phyloP scores from a whole-genome alignment of 2,329 filamentous ascomycete genomes.

The Fusarium coicis region DNA sequence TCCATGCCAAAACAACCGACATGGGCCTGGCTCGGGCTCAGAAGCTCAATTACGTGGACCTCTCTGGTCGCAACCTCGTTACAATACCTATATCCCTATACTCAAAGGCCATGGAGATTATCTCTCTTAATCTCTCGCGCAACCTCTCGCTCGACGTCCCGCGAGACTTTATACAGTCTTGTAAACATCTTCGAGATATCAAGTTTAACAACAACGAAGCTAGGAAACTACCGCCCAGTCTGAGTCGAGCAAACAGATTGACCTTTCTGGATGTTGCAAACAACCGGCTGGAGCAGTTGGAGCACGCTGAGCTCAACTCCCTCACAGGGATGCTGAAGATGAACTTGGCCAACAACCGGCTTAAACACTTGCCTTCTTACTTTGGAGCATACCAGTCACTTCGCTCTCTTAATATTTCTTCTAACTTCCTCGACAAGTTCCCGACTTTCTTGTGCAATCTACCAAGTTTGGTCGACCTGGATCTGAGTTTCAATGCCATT shows the following conservation, averaged over 20 bases:
- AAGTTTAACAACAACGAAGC: conserved; percentile 97
- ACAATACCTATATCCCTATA: conserved; percentile 96
- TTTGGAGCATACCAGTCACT: conserved; percentile 84
- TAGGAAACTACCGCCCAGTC: conserved; percentile 82
- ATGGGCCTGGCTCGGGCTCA: conserved; percentile 83
- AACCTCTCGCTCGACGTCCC: conserved; percentile 94
- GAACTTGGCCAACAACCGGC: conserved; percentile 91
- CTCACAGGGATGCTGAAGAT: conserved; percentile 84
- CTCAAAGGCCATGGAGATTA: conserved; percentile 90
- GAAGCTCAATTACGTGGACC: conserved; percentile 94
- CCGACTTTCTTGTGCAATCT: conserved; percentile 87
- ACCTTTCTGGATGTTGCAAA: conserved; percentile 96
- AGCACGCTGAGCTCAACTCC: conserved; percentile 82
- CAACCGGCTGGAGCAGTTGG: conserved; percentile 87
- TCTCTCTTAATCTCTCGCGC: conserved; percentile 90
- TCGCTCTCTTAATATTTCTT: conserved; percentile 89
- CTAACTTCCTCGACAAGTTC: conserved; percentile 88
- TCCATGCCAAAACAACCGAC: conserved; percentile 75
- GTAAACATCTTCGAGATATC: conserved; percentile 90
- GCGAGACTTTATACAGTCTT: conserved; percentile 95
- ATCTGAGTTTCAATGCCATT: conserved; percentile 97
- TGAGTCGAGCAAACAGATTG: conserved; percentile 81
- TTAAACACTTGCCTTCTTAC: conserved; percentile 81
- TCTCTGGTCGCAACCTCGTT: conserved; percentile 88
- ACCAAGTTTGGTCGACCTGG: conserved; percentile 86